These are phyloP conservation scores for Puccinia novopanici DNA, from an alignment of 1,284 basidiomycete genomes.

Conservation along the genomic window DNA sequence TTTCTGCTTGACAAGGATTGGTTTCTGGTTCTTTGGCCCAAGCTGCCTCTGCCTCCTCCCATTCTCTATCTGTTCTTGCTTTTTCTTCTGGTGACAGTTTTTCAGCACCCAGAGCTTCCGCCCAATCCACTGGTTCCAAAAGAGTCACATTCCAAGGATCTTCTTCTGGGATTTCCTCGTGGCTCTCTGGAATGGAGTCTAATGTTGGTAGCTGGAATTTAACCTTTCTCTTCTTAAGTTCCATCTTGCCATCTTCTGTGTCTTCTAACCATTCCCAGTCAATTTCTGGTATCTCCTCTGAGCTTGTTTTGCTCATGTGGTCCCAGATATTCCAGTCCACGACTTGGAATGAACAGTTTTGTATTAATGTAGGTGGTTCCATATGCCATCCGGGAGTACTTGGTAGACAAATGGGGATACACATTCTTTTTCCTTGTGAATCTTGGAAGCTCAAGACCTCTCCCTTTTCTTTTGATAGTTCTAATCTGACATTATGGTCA, in stretches of 20 bases:
- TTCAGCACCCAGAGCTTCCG: neutral
- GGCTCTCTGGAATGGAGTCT: neutral
- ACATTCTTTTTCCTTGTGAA: too few relatives aligned
- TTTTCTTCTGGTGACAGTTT: neutral
- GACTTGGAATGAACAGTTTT: too few relatives aligned
- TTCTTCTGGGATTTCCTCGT: neutral
- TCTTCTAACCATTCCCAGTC: neutral
- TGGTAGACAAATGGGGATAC: neutral
- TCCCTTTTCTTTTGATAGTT: neutral
- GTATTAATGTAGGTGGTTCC: neutral
- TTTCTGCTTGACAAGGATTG: too few relatives aligned
- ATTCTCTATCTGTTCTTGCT: too few relatives aligned
- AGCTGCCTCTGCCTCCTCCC: too few relatives aligned
- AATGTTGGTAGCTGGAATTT: neutral
- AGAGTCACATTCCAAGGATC: neutral
- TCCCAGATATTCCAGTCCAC: too few relatives aligned
- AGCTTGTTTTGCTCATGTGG: neutral
- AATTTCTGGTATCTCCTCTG: neutral
- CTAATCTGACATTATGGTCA: neutral
- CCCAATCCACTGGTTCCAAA: neutral
- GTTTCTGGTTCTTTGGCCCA: too few relatives aligned
- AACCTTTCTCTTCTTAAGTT: neutral
- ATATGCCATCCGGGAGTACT: neutral
- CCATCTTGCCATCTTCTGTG: neutral
- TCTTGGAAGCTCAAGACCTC: neutral